These are phyloP conservation scores for Metschnikowia kunwiensis DNA, from an alignment of 805 yeast species.

Conservation along the genomic window DNA sequence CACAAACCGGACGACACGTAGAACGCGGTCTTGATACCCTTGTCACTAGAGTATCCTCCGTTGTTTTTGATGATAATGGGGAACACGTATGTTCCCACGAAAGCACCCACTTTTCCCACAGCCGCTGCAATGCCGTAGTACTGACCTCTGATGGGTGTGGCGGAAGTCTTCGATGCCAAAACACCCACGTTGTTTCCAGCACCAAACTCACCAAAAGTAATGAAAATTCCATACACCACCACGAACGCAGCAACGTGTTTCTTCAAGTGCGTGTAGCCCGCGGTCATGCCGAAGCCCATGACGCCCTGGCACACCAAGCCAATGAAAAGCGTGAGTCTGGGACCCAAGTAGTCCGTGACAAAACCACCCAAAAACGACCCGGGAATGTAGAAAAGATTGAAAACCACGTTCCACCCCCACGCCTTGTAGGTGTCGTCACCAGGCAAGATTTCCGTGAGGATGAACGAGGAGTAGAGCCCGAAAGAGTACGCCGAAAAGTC, in stretches of 20 bases:
- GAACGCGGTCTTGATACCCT: slow-evolving; percentile 74
- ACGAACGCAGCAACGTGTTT: slow-evolving; percentile 72
- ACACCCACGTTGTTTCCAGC: slow-evolving; percentile 92
- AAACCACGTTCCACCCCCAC: slow-evolving; percentile 90
- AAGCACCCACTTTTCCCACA: slow-evolving; percentile 87
- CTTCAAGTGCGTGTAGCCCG: slow-evolving; percentile 52
- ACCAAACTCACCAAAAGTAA: slow-evolving; percentile 87
- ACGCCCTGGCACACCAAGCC: slow-evolving; percentile 76
- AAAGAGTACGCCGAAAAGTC: slow-evolving; percentile 87
- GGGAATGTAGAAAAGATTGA: slow-evolving; percentile 84
- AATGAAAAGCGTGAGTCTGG: slow-evolving; percentile 66
- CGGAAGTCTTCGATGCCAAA: slow-evolving; percentile 79
- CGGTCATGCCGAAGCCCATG: slow-evolving; percentile 84
- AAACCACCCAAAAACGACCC: slow-evolving; percentile 88
- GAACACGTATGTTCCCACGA: slow-evolving; percentile 85
- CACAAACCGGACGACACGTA: slow-evolving; percentile 79
- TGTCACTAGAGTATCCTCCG: slow-evolving; percentile 48
- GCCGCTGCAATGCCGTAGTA: slow-evolving; percentile 93
- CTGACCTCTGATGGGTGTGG: slow-evolving; percentile 87
- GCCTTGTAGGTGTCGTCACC: slow-evolving; percentile 63
- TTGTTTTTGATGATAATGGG: slow-evolving; percentile 64
- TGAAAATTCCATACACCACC: slow-evolving; percentile 84
- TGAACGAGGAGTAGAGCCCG: slow-evolving; percentile 76
- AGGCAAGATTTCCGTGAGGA: slow-evolving; percentile 57
- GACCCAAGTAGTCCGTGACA: slow-evolving; percentile 86